Base-by-base conservation (phyloP, 495 filamentous ascomycete genomes). In the Penicillium paxilli region DNA sequence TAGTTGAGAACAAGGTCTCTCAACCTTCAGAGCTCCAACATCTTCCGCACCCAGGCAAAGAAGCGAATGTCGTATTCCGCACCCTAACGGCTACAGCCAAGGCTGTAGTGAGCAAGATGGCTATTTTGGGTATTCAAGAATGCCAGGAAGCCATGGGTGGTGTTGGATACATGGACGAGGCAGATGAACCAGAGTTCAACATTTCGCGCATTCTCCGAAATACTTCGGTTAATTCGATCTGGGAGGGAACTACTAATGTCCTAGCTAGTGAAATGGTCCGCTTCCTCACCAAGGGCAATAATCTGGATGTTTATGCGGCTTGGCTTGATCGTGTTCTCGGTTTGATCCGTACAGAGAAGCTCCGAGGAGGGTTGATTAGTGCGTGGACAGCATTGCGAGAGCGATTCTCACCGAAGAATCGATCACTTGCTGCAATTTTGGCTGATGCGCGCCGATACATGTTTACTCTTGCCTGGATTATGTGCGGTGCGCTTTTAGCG, bases 231-330 rank as follows among this genome's bases (percentile, higher is more conserved):
- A 75, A 85, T 26, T 76, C 80, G 22, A 90, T 90, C 49, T 91
- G 88, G 86, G 88, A 91, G 62, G 88, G 88, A 4, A 90, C 88
- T 2, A 89, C 85, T 8, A 85, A 89, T 57, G 83, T 91, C 2
- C 63, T 91, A 20, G 80, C 79, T 5, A 78, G 76, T 24, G 87
- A 91, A 52, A 70, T 83, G 7, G 69, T 88, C 33, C 68, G 81
- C 1, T 80, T 82, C n/a, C 53, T 85, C 1, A 76, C 80, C 9
- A 76, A 75, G 11, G 66, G 66, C 10, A 66, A 66, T 0, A 78
- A 81, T 14, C 40, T 62, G 12, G 58, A 69, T n/a, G 59, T 75
- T 0, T 57, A 83, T n/a, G 51, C 57, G 1, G 69, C 63, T n/a
- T 59, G 83, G 62, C 66, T 68, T 1, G 64, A 71, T n/a, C 71